Conservation (phyloP, 306 rosid species). For the Acmispon strigosus region DNA sequence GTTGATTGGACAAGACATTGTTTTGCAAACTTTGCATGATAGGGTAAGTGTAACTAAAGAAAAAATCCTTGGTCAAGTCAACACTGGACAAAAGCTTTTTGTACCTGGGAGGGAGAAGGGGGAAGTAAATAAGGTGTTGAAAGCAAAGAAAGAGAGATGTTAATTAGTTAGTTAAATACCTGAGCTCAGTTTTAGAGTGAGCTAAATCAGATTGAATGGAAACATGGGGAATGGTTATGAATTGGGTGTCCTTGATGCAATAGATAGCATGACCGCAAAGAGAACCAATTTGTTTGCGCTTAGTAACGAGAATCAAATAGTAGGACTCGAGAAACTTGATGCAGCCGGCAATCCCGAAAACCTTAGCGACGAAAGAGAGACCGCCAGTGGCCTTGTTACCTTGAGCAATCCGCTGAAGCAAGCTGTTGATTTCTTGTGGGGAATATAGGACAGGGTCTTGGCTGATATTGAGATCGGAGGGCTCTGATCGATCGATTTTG, state of each 20-base stretch:
- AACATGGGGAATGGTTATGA: conserved; percentile 76
- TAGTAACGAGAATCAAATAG: conserved; percentile 82
- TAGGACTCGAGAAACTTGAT: conserved; percentile 86
- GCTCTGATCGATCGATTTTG: conserved; percentile 93
- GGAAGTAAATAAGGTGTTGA: not conserved
- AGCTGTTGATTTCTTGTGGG: conserved; percentile 64
- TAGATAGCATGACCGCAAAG: conserved; percentile 90
- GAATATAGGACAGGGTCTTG: conserved; percentile 92
- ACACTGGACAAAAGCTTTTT: conserved; percentile 83
- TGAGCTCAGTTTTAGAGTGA: conserved; percentile 77
- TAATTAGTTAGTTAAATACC: conserved; percentile 19
- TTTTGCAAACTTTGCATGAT: conserved; percentile 94
- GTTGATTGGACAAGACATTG: conserved; percentile 46
- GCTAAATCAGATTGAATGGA: conserved; percentile 80
- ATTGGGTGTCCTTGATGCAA: conserved; percentile 72
- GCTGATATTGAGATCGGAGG: conserved; percentile 68
- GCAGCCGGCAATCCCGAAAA: conserved; percentile 88
- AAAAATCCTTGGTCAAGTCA: conserved; percentile 92
- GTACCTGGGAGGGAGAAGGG: conserved; percentile 55
- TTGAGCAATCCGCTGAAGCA: conserved; percentile 76
- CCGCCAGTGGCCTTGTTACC: conserved; percentile 94
- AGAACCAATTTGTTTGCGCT: conserved; percentile 84
- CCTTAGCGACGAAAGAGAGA: conserved; percentile 58
- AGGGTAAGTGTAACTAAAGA: conserved; percentile 93
- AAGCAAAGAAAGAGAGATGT: too few relatives aligned